phyloP scores from a whole-genome alignment of 2,329 filamentous ascomycete genomes.

The Ascochyta rabiei region DNA sequence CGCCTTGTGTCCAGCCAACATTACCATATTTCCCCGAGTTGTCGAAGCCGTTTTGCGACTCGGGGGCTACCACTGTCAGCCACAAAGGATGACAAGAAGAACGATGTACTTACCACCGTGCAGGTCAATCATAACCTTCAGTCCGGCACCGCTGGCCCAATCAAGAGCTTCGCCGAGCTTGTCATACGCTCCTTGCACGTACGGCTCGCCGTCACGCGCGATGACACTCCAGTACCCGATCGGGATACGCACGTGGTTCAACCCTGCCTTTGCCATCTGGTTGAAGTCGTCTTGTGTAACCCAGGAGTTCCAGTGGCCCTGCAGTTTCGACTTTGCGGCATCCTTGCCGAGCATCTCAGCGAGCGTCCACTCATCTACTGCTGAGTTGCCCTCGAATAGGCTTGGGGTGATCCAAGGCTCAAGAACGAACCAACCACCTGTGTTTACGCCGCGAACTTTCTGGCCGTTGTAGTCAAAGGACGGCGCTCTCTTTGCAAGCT shows the following conservation, averaged over 20 bases:
- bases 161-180: constrained; percentile 63
- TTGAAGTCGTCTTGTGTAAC: constrained; percentile 62
- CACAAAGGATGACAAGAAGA: background rate
- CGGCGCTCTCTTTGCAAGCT: constrained; percentile 37
- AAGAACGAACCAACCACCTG: constrained; percentile 69
- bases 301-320: constrained; percentile 65
- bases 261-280: constrained; percentile 60
- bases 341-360: constrained; percentile 57
- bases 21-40: constrained; percentile 63
- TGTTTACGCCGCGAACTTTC: constrained; percentile 68
- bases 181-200: constrained; percentile 65
- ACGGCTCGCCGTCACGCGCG: constrained; percentile 61
- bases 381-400: constrained; percentile 60
- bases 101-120: constrained; percentile 62
- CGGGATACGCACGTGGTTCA: constrained; percentile 70
- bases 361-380: constrained; percentile 65
- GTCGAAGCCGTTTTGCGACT: constrained; percentile 71
- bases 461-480: constrained; percentile 60
- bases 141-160: constrained; percentile 63
- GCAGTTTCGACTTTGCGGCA: constrained; percentile 55
- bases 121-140: constrained; percentile 71
- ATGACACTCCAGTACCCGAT: constrained; percentile 70
- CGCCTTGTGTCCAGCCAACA: constrained; percentile 54
- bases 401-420: constrained; percentile 70
- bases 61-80: constrained; percentile 53